phyloP scores from a whole-genome alignment of 306 rosid genomes.

The Macrotyloma uniflorum region DNA sequence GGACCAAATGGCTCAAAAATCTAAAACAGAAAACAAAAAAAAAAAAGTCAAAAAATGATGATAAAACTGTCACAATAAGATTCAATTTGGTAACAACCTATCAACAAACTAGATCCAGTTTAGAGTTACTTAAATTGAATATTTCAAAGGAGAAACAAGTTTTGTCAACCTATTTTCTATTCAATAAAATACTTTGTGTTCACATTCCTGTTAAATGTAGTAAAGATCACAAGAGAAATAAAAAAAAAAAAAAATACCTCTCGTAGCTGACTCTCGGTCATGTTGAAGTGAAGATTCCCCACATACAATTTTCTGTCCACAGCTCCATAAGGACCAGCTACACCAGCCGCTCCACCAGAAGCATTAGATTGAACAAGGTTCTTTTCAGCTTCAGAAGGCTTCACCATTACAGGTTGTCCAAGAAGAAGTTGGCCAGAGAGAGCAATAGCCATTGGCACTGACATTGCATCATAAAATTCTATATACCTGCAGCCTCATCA shows the following conservation, averaged over 20 bases:
- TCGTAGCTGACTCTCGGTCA: slow-evolving; percentile 92
- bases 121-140: background rate
- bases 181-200: slow-evolving; percentile 1
- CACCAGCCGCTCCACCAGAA: slow-evolving; percentile 70
- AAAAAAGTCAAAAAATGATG: slow-evolving; percentile 9
- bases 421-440: slow-evolving; percentile 93
- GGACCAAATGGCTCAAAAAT: slow-evolving; percentile 99
- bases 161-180: slow-evolving; percentile 3
- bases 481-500: slow-evolving; percentile 85
- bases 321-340: slow-evolving; percentile 88
- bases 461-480: slow-evolving; percentile 97
- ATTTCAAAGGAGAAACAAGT: slow-evolving; percentile 3
- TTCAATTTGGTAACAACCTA: background rate
- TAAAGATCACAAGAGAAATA: background rate
- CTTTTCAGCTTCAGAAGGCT: slow-evolving; percentile 99
- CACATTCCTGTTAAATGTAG: background rate
- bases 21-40: slow-evolving; percentile 46
- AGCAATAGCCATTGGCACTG: slow-evolving; percentile 99
- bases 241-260: slow-evolving; percentile 60
- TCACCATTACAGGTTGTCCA: slow-evolving; percentile 98
- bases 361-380: slow-evolving; percentile 93
- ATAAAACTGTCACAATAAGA: slow-evolving; percentile 5
- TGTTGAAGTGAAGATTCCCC: slow-evolving; percentile 97
- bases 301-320: slow-evolving; percentile 95
- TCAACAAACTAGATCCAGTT: slow-evolving; percentile 5